Base-by-base conservation (phyloP, 257 asterid genomes). In the Leonotis leonurus region DNA sequence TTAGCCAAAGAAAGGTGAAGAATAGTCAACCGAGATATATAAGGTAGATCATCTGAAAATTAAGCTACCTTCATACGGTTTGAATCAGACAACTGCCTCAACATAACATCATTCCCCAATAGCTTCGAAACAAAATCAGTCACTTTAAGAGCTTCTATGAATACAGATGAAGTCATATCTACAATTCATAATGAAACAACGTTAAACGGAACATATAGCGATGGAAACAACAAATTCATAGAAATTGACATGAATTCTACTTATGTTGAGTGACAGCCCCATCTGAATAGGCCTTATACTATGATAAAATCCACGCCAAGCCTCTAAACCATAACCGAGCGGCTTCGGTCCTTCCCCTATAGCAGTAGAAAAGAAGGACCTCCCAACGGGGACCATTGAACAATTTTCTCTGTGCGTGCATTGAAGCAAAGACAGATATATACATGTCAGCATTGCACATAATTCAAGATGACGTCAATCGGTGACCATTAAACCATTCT, bases 161-260 rank as follows among this genome's bases (percentile, higher is more conserved):
- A 90, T 73, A 97, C 96, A 73, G 97, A 96, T 9, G 99, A 82
- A 36, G 99, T 97, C 96, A 93, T 93, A 77, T 93, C 99, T 91
- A 73, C n/a, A 46, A 46, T 25, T 20, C 21, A 5, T 33, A 49
- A 80, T 51, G 13, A 56, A 20, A 45, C 32, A 4, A 29, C 8
- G 13, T 40, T 43, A 36, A 27, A 25, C 7, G 33, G 50, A 36
- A 3, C 20, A 37, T 40, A 62, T 36, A 63, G 20, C 1, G 10
- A 6, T 26, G 29, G 11, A 30, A 27, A 40, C 52, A 25, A n/a
- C n/a, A n/a, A n/a, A n/a, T n/a, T n/a, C n/a, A n/a, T n/a, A n/a
- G n/a, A n/a, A n/a, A n/a, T n/a, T n/a, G n/a, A n/a, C n/a, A n/a
- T 26, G 57, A 16, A 33, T n/a, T 32, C 56, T 78, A 85, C 98